These are phyloP conservation scores for Leishmania aethiopica DNA, from an alignment of 208 protist genomes.

Conservation along the genomic window DNA sequence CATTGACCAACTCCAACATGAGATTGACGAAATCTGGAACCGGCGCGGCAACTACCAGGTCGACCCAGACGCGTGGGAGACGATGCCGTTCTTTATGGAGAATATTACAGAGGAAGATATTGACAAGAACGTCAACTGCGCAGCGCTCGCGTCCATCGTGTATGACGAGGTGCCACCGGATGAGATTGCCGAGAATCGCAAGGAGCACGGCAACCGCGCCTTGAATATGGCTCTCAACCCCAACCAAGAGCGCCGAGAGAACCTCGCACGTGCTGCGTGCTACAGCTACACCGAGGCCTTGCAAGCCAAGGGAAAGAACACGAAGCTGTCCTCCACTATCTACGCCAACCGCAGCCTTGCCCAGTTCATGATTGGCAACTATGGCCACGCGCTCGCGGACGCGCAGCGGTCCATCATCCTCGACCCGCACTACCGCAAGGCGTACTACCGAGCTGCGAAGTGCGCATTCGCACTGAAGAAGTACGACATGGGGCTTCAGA, in stretches of 20 bases:
- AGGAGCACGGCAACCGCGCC: conserved; percentile 83
- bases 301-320: conserved; percentile 79
- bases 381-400: conserved; percentile 82
- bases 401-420: conserved; percentile 82
- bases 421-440: conserved; percentile 81
- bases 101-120: conserved; percentile 84
- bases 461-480: conserved; percentile 73
- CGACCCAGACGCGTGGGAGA: conserved; percentile 84
- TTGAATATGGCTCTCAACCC: conserved; percentile 82
- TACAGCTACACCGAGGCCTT: conserved; percentile 89
- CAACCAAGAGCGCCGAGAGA: conserved; percentile 71
- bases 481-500: conserved; percentile 68
- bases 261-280: conserved; percentile 77
- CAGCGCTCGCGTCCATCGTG: conserved; percentile 79
- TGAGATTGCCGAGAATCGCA: conserved; percentile 85
- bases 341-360: conserved; percentile 88
- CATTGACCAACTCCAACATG: conserved; percentile 73
- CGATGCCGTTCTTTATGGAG: conserved; percentile 92
- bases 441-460: conserved; percentile 86
- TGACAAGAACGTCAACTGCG: conserved; percentile 73
- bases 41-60: conserved; percentile 85
- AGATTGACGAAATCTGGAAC: conserved; percentile 91
- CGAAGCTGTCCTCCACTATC: conserved; percentile 60
- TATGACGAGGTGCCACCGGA: conserved; percentile 87
- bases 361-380: conserved; percentile 90